These are phyloP conservation scores for Typha latifolia DNA, from an alignment of 176 grass and related monocot species.

Conservation along the genomic window DNA sequence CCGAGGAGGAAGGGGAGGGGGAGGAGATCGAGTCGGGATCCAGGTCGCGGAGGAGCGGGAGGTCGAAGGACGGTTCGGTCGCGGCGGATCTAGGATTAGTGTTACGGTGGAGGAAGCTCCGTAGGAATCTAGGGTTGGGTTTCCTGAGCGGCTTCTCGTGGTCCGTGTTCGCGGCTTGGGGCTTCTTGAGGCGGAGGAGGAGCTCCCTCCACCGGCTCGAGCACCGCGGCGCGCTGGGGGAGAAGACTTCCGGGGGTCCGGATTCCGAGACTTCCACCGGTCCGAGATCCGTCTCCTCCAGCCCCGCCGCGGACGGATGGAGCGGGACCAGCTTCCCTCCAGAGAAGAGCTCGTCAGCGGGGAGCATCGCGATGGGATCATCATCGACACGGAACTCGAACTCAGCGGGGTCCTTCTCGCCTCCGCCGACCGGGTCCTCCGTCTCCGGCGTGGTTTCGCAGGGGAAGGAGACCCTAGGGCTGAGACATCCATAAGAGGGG, in stretches of 20 bases:
- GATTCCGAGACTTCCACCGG: not conserved
- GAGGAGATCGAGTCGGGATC: no score
- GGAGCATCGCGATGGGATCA: conserved; percentile 36
- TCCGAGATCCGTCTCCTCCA: not conserved
- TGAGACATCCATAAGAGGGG: no score
- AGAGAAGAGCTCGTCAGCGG: conserved; percentile 62
- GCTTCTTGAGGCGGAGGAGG: conserved; percentile 29
- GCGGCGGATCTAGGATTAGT: not conserved
- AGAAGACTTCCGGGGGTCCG: conserved; percentile 23
- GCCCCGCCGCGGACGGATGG: conserved; percentile 10
- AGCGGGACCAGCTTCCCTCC: conserved; percentile 56
- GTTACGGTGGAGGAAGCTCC: conserved; percentile 9
- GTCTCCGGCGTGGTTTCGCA: not conserved
- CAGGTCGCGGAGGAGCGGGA: no score
- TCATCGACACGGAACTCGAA: conserved; percentile 53
- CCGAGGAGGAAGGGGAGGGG: no score
- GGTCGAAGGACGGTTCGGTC: no score
- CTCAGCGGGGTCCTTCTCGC: conserved; percentile 1
- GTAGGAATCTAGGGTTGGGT: conserved; percentile 1
- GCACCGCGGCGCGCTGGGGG: conserved; percentile 49
- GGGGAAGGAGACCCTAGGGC: conserved; percentile 11
- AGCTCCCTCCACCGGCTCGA: conserved; percentile 45
- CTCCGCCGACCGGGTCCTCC: not conserved
- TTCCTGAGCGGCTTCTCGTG: not conserved
- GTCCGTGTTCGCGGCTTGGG: not conserved